Evolutionary conservation across 2,329 filamentous ascomycete genomes (phyloP), one percentile per base, ranked within the genome.

Genomic region (Aaosphaeria pasadenensis): DNA sequence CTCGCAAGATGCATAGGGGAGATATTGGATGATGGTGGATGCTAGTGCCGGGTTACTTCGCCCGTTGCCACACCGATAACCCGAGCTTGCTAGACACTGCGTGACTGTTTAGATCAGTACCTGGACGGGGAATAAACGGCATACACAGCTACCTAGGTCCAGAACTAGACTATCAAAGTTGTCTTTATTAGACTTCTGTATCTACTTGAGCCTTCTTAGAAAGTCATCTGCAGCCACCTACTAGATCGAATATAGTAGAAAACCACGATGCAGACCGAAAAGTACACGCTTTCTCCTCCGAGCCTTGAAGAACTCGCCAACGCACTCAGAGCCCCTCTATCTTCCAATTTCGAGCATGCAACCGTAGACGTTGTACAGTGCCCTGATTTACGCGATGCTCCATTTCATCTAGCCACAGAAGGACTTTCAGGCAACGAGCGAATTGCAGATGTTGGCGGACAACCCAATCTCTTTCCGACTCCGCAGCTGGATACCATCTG

Each of bases 371-470:
- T 72, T 38, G 54, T 59, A 11, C 11, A 43, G 4, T 71, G 66
- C 42, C 70, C 73, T 6, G 70, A 76, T 47, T 67, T 76, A 4
- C 62, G 65, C 1, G 9, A 59, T 13, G 29, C 65, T 1, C 73
- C 73, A 0, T 76, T 71, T 45, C 43, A 64, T 39, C 64, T 76
- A 5, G 69, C 73, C 1, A 62, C 65, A 4, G 45, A 63, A 2
- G 76, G 76, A 0, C 62, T 78, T 6, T 68, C 58, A 5, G 74
- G 76, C 1, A 62, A 64, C 4, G 59, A 67, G 31, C 63, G 63
- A 35, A 63, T 77, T 5, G 73, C 70, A 11, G 75, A 78, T 42
- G 59, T 78, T 17, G 75, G 76, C 4, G 76, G 74, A 0, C 72
- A 71, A 28, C 57, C 66, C 1, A 72, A 56, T 30, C 45, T 56